phyloP scores from a whole-genome alignment of 306 rosid genomes.

The Argentina anserina region DNA sequence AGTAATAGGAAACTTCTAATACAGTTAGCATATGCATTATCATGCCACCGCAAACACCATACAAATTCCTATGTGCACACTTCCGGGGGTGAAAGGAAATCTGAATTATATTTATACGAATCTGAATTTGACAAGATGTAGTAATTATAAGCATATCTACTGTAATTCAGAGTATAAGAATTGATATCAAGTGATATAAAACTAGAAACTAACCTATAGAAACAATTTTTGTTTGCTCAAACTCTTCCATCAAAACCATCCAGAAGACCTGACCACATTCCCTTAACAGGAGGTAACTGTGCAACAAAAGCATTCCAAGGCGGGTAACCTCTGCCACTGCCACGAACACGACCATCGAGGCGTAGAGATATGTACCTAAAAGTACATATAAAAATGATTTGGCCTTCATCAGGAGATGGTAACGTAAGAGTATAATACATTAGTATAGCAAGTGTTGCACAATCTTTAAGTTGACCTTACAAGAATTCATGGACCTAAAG shows the following conservation, averaged over 20 bases:
- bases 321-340: slow-evolving; percentile 91
- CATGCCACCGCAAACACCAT: neutral
- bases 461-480: neutral
- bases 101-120: neutral
- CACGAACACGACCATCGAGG: slow-evolving; percentile 91
- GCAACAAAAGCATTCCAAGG: slow-evolving; percentile 98
- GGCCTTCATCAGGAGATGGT: neutral
- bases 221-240: slow-evolving; percentile 21
- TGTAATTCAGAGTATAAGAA: neutral
- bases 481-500: neutral
- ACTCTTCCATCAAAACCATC: slow-evolving; percentile 97
- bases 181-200: neutral
- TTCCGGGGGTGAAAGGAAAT: neutral
- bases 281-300: slow-evolving; percentile 83
- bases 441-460: neutral
- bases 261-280: slow-evolving; percentile 89
- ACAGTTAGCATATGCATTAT: neutral
- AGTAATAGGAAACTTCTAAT: no score
- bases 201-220: slow-evolving; percentile 21
- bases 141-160: neutral
- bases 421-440: neutral
- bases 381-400: neutral
- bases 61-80: neutral
- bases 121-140: neutral
- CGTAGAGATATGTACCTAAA: slow-evolving; percentile 83